Percentiles rank a stretch among this genome's conserved stretches.
phyloP scores from a whole-genome alignment of 2,329 filamentous ascomycete species.

The Talaromyces sp. region DNA sequence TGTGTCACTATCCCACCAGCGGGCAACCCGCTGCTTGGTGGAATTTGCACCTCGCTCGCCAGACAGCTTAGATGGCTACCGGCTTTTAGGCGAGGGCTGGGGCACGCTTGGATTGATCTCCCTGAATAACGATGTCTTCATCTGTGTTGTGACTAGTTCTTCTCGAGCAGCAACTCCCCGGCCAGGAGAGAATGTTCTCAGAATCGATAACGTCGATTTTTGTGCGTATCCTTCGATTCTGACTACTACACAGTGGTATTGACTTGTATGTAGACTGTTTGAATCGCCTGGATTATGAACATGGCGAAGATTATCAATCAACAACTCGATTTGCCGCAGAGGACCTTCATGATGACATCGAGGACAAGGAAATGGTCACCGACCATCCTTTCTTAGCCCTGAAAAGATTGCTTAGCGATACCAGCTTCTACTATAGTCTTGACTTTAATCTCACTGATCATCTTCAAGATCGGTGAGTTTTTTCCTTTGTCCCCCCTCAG shows the following conservation, averaged over 20 bases:
- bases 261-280: conserved; percentile 61
- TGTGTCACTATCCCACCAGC: conserved; percentile 22
- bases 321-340: conserved; percentile 51
- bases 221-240: conserved; percentile 36
- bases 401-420: conserved; percentile 86
- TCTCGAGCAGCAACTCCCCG: conserved; percentile 74
- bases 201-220: conserved; percentile 83
- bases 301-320: conserved; percentile 57
- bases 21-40: conserved; percentile 69
- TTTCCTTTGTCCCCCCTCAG: conserved; percentile 9
- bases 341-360: conserved; percentile 45
- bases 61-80: conserved; percentile 69
- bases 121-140: conserved; percentile 76
- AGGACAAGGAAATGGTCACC: conserved; percentile 62
- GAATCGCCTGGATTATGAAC: conserved; percentile 80
- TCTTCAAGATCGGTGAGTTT: conserved; percentile 71
- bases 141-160: conserved; percentile 81
- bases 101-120: conserved; percentile 87
- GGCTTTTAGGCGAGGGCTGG: conserved; percentile 70
- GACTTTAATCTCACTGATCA: conserved; percentile 95
- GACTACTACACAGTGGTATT: neutral
- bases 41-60: conserved; percentile 67
- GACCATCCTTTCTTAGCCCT: conserved; percentile 89
- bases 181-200: conserved; percentile 82
- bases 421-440: conserved; percentile 94